phyloP scores from a whole-genome alignment of 768 basidiomycete genomes.

The Mycena crocata region DNA sequence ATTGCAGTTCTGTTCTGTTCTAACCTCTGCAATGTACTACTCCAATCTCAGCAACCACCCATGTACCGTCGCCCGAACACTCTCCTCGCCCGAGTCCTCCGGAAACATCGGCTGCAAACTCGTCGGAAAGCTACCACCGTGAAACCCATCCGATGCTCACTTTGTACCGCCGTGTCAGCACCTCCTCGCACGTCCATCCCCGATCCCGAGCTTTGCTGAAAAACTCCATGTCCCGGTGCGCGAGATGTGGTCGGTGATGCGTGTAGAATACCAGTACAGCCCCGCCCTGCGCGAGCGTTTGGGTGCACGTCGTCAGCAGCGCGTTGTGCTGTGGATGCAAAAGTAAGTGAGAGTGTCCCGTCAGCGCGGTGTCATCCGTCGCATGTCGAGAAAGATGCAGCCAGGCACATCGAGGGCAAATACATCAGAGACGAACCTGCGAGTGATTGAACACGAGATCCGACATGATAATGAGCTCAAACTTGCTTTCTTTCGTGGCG shows the following conservation, averaged over 20 bases:
- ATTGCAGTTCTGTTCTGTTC: background rate
- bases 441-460: slow-evolving; percentile 97
- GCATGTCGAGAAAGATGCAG: too few relatives aligned
- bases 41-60: slow-evolving; percentile 84
- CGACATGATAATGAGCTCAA: slow-evolving; percentile 88
- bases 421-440: too few relatives aligned
- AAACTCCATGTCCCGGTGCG: slow-evolving; percentile 85
- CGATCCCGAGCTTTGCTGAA: slow-evolving; percentile 69
- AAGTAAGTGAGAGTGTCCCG: too few relatives aligned
- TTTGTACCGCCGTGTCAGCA: slow-evolving; percentile 72
- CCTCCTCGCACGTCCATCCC: slow-evolving; percentile 82
- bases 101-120: slow-evolving; percentile 85
- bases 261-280: slow-evolving; percentile 86
- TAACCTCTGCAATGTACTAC: too few relatives aligned
- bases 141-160: slow-evolving; percentile 55
- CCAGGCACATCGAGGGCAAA: too few relatives aligned
- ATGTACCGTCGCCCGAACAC: slow-evolving; percentile 83
- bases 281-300: slow-evolving; percentile 41
- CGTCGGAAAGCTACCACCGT: background rate
- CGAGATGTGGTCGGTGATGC: slow-evolving; percentile 88
- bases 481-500: slow-evolving; percentile 51
- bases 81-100: slow-evolving; percentile 84
- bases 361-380: too few relatives aligned
- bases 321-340: slow-evolving; percentile 90
- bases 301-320: slow-evolving; percentile 77